Percentiles rank a stretch among this genome's conserved stretches.
Evolutionary conservation across 768 basidiomycete genomes (phyloP).

Genomic region (Amanita rubescens): DNA sequence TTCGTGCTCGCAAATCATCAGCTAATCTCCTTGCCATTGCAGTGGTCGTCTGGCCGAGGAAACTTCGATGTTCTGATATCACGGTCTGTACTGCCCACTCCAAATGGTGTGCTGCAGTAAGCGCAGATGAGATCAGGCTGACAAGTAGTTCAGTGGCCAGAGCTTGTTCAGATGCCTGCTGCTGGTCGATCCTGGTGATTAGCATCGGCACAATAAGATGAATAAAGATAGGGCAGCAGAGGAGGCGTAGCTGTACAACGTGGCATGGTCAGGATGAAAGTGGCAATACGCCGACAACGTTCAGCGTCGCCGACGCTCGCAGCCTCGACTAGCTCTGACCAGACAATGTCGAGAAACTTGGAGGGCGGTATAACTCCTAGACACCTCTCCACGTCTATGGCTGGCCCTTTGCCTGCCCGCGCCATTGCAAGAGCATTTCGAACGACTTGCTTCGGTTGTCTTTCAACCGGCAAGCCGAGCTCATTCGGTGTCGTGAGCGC

Average conservation of each 20-base stretch:
- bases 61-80: slow-evolving; percentile 38
- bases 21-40: slow-evolving; percentile 63
- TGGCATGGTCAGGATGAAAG: slow-evolving; percentile 61
- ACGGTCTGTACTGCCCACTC: slow-evolving; percentile 60
- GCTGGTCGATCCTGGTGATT: slow-evolving; percentile 47
- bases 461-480: slow-evolving; percentile 14
- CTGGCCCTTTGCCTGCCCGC: slow-evolving; percentile 54
- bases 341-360: slow-evolving; percentile 59
- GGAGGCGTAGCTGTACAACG: slow-evolving; percentile 45
- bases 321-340: slow-evolving; percentile 52
- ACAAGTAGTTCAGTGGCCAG: slow-evolving; percentile 57
- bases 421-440: slow-evolving; percentile 50
- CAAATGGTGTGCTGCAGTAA: slow-evolving; percentile 61
- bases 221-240: slow-evolving; percentile 66
- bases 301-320: slow-evolving; percentile 56
- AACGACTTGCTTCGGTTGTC: slow-evolving; percentile 51
- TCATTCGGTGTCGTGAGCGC: not conserved
- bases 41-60: slow-evolving; percentile 56
- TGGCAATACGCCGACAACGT: slow-evolving; percentile 54
- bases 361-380: slow-evolving; percentile 50
- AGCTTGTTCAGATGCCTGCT: slow-evolving; percentile 45
- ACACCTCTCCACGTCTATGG: slow-evolving; percentile 60
- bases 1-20: slow-evolving; percentile 47
- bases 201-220: slow-evolving; percentile 59
- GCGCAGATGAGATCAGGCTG: slow-evolving; percentile 54